Evolutionary conservation across 164 flowering plant species (phyloP).

Genomic region (Berberis thunbergii): DNA sequence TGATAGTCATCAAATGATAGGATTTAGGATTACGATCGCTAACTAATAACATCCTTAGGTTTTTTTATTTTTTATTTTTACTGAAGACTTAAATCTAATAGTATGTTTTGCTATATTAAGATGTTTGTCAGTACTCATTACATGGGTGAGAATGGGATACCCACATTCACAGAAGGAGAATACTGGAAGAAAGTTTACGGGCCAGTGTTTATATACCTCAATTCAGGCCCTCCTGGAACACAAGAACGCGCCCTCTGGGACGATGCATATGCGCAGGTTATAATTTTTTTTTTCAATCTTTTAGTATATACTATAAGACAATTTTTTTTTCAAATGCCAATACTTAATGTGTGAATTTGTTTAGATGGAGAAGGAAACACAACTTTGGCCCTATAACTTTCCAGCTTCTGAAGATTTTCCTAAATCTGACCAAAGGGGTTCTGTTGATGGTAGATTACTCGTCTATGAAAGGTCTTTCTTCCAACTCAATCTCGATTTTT

Average conservation of each 20-base stretch:
- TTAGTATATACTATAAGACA: too few species aligned
- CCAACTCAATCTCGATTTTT: background rate
- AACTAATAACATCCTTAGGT: too few species aligned
- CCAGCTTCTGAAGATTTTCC: constrained; percentile 60
- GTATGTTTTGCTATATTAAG: constrained; percentile 18
- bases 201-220: constrained; percentile 69
- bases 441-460: constrained; percentile 47
- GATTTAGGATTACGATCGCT: too few species aligned
- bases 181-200: constrained; percentile 87
- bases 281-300: background rate
- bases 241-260: constrained; percentile 39
- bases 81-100: too few species aligned
- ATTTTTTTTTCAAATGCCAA: too few species aligned
- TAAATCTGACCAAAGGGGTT: constrained; percentile 43
- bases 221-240: constrained; percentile 22
- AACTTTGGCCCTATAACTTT: constrained; percentile 81
- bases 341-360: too few species aligned
- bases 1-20: too few species aligned
- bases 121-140: constrained; percentile 70
- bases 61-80: too few species aligned
- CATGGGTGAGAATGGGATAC: too few species aligned
- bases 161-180: constrained; percentile 30
- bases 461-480: constrained; percentile 47
- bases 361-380: constrained; percentile 51
- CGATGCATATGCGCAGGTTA: constrained; percentile 68